phyloP scores from a whole-genome alignment of 306 rosid species.

The Calophaca sinica region DNA sequence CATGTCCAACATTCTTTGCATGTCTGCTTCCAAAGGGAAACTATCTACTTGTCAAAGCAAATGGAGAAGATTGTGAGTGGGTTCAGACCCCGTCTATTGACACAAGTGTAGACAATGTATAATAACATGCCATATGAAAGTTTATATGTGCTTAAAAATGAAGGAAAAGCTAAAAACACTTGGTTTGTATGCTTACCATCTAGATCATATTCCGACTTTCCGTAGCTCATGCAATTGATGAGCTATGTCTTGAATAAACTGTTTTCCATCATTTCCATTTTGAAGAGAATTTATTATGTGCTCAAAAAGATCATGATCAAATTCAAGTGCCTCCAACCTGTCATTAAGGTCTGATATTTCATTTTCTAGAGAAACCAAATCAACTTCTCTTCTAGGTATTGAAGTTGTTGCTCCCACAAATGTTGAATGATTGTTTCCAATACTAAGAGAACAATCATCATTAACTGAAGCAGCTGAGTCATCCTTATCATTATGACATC shows the following conservation, averaged over 20 bases:
- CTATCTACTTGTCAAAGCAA: slow-evolving; percentile 9
- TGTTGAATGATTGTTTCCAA: slow-evolving; percentile 39
- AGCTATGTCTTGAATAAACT: slow-evolving; percentile 71
- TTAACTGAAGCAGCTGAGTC: slow-evolving; percentile 43
- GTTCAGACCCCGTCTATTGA: not conserved
- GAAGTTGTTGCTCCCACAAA: slow-evolving; percentile 37
- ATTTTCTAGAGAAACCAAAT: slow-evolving; percentile 61
- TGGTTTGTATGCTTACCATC: slow-evolving; percentile 52
- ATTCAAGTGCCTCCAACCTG: slow-evolving; percentile 80
- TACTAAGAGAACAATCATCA: slow-evolving; percentile 45
- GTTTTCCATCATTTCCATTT: slow-evolving; percentile 66
- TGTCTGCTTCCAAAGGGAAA: slow-evolving; percentile 22
- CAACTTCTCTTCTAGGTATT: slow-evolving; percentile 44
- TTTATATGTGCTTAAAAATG: slow-evolving; percentile 31
- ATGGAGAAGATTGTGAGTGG: slow-evolving; percentile 7
- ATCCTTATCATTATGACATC: slow-evolving; percentile 48
- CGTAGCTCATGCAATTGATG: slow-evolving; percentile 67
- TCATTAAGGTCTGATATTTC: slow-evolving; percentile 78
- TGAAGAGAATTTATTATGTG: slow-evolving; percentile 67
- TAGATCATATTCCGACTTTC: slow-evolving; percentile 53
- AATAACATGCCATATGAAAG: slow-evolving; percentile 19
- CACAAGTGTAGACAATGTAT: slow-evolving; percentile 10
- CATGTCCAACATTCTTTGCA: slow-evolving; percentile 26
- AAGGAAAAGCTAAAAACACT: slow-evolving; percentile 24
- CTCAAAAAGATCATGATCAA: slow-evolving; percentile 74